These are phyloP conservation scores for Ogataea paradorogensis DNA, from an alignment of 805 yeast genomes.

Conservation along the genomic window DNA sequence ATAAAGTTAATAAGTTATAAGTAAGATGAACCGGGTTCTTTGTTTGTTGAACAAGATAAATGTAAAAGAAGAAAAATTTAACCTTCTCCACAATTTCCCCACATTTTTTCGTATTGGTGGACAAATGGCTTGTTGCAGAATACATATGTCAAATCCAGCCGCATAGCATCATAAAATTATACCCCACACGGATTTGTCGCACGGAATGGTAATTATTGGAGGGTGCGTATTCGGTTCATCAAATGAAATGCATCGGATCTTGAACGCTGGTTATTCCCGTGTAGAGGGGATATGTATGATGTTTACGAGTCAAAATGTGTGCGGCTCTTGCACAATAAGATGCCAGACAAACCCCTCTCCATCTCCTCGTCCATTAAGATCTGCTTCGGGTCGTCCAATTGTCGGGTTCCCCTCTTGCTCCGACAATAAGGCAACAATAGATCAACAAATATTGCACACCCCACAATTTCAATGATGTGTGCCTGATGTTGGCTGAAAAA, in stretches of 20 bases:
- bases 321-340: background rate
- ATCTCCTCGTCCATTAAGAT: conserved; percentile 16
- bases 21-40: conserved; percentile 11
- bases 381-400: background rate
- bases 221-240: conserved; percentile 1
- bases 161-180: conserved; percentile 1
- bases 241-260: conserved; percentile 13
- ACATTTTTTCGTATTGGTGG: conserved; percentile 1
- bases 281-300: conserved; percentile 11
- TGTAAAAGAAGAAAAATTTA: too few relatives aligned
- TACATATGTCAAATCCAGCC: conserved; percentile 4
- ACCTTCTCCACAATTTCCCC: conserved; percentile 5
- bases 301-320: background rate
- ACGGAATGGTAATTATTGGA: conserved; percentile 12
- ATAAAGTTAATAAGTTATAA: conserved; percentile 20
- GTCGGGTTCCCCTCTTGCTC: conserved; percentile 7
- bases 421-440: conserved; percentile 11
- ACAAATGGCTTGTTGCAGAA: conserved; percentile 1
- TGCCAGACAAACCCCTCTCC: conserved; percentile 12
- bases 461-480: conserved; percentile 4
- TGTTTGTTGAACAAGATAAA: conserved; percentile 7
- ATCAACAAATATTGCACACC: conserved; percentile 4
- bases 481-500: conserved; percentile 5
- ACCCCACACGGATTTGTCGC: conserved; percentile 10
- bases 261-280: background rate